Base-by-base conservation (phyloP, 352 stramenopile genomes). In the Globisporangium spiculum region DNA sequence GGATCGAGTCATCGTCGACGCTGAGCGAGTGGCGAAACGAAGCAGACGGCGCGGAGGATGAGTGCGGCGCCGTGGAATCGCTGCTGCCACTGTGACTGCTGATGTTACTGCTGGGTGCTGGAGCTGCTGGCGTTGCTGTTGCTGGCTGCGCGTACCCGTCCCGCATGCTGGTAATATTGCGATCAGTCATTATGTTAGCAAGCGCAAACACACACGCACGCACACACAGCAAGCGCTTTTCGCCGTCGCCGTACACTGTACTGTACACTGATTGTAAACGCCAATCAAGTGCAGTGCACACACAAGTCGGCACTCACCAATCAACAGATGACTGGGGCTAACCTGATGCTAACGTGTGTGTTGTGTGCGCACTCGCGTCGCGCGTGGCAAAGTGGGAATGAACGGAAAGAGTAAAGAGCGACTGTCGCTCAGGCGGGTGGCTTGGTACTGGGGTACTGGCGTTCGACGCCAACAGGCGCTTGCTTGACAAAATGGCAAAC, bases 371-470 rank as follows among this genome's bases (percentile, higher is more conserved):
- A 3, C 24, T 57, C 6, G 52, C 10, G 50, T 20, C 46, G 10
- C n/a, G 22, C 12, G 10, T 18, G 22, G 24, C 22, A 57, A 34
- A 57, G 52, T 6, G 24, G 52, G 36, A 57, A 57, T 57, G 52
- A 32, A 46, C 9, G 3, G 38, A 46, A 44, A 5, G 14, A 10
- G 12, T 5, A 46, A 10, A 14, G 3, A n/a, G 52, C 10, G 52
- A 20, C 52, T 32, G 24, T 57, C 76, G 66, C 71, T 32, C 44
- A 66, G 76, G 26, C 71, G 68, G 48, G 36, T 9, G 2, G 27
- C 27, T 7, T 32, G 32, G 32, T 36, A 36, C 7, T 10, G 32
- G 32, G 4, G 27, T 32, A 32, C 27, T 32, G 27, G 7, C 32
- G 32, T 36, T 36, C 8, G 32, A 10, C 32, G 32, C 32, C 8